phyloP scores from a whole-genome alignment of 768 basidiomycete species.

The Trametopsis cervina region DNA sequence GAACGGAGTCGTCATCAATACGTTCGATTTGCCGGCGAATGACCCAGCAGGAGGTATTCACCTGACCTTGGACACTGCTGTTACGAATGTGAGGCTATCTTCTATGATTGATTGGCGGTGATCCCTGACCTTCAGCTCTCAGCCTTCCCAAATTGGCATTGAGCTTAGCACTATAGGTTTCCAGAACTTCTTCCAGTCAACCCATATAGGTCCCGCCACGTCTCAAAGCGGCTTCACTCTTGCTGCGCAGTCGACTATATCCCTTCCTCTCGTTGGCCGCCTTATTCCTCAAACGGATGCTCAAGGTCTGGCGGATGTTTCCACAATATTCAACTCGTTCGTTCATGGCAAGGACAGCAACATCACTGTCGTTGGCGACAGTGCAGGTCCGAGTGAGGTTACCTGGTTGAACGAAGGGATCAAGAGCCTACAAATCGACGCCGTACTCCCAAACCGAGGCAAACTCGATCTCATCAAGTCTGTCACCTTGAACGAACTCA shows the following conservation, averaged over 20 bases:
- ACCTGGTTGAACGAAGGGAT: slow-evolving; percentile 72
- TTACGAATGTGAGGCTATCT: slow-evolving; percentile 44
- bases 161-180: slow-evolving; percentile 55
- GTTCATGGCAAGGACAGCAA: slow-evolving; percentile 59
- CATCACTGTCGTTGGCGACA: slow-evolving; percentile 51
- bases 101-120: neutral
- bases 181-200: slow-evolving; percentile 44
- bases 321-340: slow-evolving; percentile 64
- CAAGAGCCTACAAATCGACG: slow-evolving; percentile 49
- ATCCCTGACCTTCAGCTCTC: slow-evolving; percentile 8
- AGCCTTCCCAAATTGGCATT: slow-evolving; percentile 76
- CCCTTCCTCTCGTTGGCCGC: slow-evolving; percentile 52
- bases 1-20: slow-evolving; percentile 52
- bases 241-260: slow-evolving; percentile 43
- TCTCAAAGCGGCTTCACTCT: slow-evolving; percentile 45
- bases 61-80: slow-evolving; percentile 53
- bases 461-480: slow-evolving; percentile 56
- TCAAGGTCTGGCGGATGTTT: slow-evolving; percentile 50
- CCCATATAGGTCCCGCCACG: slow-evolving; percentile 53
- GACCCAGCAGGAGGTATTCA: slow-evolving; percentile 69
- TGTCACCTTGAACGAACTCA: slow-evolving; percentile 51
- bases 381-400: slow-evolving; percentile 52
- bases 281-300: slow-evolving; percentile 52
- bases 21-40: slow-evolving; percentile 64
- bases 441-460: slow-evolving; percentile 59